A percentile compares a stretch with the other conserved stretches of the same genome.
phyloP scores from a whole-genome alignment of 2,329 filamentous ascomycete genomes.

The Dactylellina drechsleri region DNA sequence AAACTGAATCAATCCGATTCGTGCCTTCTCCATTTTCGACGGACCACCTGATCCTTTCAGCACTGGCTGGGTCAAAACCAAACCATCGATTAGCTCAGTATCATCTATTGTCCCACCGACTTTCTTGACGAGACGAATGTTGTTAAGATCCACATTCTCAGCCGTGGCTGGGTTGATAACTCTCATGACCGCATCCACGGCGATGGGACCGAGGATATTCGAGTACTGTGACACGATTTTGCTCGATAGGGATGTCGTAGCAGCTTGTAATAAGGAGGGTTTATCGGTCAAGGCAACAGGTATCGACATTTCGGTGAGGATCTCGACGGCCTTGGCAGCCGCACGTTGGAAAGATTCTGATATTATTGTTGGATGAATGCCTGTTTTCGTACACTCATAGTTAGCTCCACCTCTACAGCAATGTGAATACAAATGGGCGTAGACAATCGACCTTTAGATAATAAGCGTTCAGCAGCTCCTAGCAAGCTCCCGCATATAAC shows the following conservation, averaged over 20 bases:
- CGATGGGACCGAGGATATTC: slow-evolving; percentile 94
- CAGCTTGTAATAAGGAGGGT: slow-evolving; percentile 89
- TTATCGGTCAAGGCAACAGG: slow-evolving; percentile 90
- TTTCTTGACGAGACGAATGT: slow-evolving; percentile 97
- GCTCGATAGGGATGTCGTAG: slow-evolving; percentile 94
- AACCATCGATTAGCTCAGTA: slow-evolving; percentile 93
- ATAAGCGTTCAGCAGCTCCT: slow-evolving; percentile 88
- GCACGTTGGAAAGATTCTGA: slow-evolving; percentile 97
- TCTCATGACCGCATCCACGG: slow-evolving; percentile 93
- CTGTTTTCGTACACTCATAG: slow-evolving; percentile 57
- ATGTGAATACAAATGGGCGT: neutral
- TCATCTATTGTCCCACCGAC: slow-evolving; percentile 98
- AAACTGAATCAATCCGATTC: slow-evolving; percentile 97
- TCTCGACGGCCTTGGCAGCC: slow-evolving; percentile 84
- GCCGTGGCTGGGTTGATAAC: slow-evolving; percentile 95
- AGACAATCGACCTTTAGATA: slow-evolving; percentile 76
- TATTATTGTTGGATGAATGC: slow-evolving; percentile 95
- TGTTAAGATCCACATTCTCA: slow-evolving; percentile 94
- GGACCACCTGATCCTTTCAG: slow-evolving; percentile 94
- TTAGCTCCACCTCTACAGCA: neutral
- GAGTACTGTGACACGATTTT: slow-evolving; percentile 99
- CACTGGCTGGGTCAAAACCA: slow-evolving; percentile 90
- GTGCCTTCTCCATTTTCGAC: slow-evolving; percentile 93
- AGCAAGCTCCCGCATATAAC: slow-evolving; percentile 96
- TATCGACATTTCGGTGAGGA: slow-evolving; percentile 94